Base-by-base conservation (phyloP, 1,284 basidiomycete genomes). In the Heliocybe sulcata region DNA sequence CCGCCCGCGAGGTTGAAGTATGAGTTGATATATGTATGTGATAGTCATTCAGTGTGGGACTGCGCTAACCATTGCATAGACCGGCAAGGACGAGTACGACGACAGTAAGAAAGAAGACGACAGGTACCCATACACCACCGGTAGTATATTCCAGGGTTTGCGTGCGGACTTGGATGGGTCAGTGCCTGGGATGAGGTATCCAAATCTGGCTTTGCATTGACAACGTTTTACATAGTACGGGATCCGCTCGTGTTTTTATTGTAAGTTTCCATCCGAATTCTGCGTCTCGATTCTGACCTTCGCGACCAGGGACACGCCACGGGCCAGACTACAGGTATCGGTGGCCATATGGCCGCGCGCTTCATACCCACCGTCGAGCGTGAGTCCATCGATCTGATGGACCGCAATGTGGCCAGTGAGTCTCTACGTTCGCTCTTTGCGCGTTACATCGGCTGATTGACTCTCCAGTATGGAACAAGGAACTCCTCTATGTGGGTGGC, bases 311-410 rank as follows among this genome's bases (percentile, higher is more conserved):
- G 88, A 10, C 89, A 91, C 63, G 79, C 87, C 16, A 95, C 93
- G 4, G 87, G 81, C 22, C 96, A 99, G 71, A 97, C 94, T 4
- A 97, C 94, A 1, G 93, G 94, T 51, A 84, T 97, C 47, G 92
- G 91, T 2, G 94, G 94, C 0, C 93, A 96, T 64, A 83, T 98
- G 69, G 85, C 93, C 1, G 88, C 92, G 1, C 80, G 94, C 8
- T 98, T 98, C 67, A 97, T 99, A 57, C 94, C 94, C 0, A 99
- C 96, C 0, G 96, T 99, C 1, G 96, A 99, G 70, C 83, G 96
- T 59, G 96, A 99, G 71, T 92, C 91, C 0, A 87, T 98, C 59
- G 94, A 97, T 69, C 73, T 94, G 3, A 86, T 90, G 83, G 90
- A 93, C 68, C 82, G 82, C 35, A 86, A 90, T 65, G 85, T 90